Evolutionary conservation across 1,284 basidiomycete species (phyloP).

Genomic region (Pseudozyma thailandica): DNA sequence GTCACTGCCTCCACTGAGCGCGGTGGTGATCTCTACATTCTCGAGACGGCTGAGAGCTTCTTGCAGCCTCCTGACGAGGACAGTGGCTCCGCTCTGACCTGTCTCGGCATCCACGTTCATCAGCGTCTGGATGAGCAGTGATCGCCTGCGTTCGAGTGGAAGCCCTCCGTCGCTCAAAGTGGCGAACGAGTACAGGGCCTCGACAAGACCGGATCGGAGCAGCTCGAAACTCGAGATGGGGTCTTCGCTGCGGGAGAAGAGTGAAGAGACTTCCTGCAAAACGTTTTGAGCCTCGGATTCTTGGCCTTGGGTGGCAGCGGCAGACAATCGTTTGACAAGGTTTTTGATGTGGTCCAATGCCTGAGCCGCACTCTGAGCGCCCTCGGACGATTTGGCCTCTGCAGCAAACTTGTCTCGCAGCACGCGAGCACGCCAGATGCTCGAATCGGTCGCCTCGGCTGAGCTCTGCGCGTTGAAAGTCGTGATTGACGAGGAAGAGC

Average conservation of each 20-base stretch:
- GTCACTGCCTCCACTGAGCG: constrained; percentile 44
- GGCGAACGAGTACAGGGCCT: constrained; percentile 84
- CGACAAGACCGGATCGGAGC: constrained; percentile 89
- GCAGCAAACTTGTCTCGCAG: constrained; percentile 52
- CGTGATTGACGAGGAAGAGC: constrained; percentile 20
- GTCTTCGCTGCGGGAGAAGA: constrained; percentile 77
- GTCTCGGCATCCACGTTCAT: constrained; percentile 34
- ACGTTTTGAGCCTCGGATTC: constrained; percentile 69
- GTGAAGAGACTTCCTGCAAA: constrained; percentile 78
- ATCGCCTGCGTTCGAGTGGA: constrained; percentile 38
- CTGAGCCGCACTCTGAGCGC: constrained; percentile 51
- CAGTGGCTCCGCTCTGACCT: constrained; percentile 33
- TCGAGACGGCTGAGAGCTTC: constrained; percentile 64
- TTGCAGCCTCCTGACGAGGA: constrained; percentile 59
- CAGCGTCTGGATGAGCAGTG: constrained; percentile 47
- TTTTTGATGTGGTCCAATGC: constrained; percentile 56
- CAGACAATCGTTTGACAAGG: constrained; percentile 40
- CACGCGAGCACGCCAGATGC: constrained; percentile 62
- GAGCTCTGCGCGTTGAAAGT: constrained; percentile 33
- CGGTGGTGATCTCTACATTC: constrained; percentile 58
- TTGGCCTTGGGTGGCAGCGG: constrained; percentile 70
- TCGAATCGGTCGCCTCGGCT: constrained; percentile 53
- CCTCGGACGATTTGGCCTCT: constrained; percentile 46
- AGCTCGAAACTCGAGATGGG: constrained; percentile 96
- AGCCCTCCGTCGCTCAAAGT: constrained; percentile 71